Percentiles rank a stretch among this genome's conserved stretches.
These are phyloP conservation scores for Liriodendron chinense DNA, from an alignment of 164 flowering plant species.

Conservation along the genomic window DNA sequence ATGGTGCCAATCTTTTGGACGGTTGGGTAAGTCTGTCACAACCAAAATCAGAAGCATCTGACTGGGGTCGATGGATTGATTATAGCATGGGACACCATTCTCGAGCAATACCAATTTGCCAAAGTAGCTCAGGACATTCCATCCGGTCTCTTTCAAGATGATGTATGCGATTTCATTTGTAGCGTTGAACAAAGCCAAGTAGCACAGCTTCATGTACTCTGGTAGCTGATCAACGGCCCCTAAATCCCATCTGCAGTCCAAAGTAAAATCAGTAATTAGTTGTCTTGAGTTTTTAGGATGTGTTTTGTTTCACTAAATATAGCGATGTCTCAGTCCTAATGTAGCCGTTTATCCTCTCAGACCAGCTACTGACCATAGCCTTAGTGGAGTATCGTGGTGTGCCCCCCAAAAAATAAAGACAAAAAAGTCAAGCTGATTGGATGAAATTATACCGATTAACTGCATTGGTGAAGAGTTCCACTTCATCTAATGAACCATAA, in stretches of 20 bases:
- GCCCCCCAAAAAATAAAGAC: too few relatives aligned
- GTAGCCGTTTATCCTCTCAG: background rate
- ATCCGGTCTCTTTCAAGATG: slow-evolving; percentile 5
- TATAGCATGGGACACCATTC: too few relatives aligned
- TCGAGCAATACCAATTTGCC: slow-evolving; percentile 10
- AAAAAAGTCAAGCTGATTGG: background rate
- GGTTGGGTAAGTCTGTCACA: background rate
- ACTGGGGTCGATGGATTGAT: background rate
- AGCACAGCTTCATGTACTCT: slow-evolving; percentile 15
- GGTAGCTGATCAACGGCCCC: slow-evolving; percentile 15
- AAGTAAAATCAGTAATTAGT: background rate
- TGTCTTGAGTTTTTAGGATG: background rate
- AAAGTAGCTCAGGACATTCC: background rate
- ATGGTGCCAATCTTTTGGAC: background rate
- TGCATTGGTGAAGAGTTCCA: slow-evolving; percentile 13
- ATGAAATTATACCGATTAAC: slow-evolving; percentile 2
- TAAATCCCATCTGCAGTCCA: slow-evolving; percentile 18
- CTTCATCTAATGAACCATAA: slow-evolving; percentile 8
- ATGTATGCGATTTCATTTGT: slow-evolving; percentile 9
- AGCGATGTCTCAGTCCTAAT: background rate
- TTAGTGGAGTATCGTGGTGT: background rate
- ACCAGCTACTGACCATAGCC: background rate
- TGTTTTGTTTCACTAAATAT: background rate
- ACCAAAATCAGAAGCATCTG: background rate
- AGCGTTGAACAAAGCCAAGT: slow-evolving; percentile 15